phyloP scores from a whole-genome alignment of 2,329 filamentous ascomycete genomes.

The Fusarium piperis region DNA sequence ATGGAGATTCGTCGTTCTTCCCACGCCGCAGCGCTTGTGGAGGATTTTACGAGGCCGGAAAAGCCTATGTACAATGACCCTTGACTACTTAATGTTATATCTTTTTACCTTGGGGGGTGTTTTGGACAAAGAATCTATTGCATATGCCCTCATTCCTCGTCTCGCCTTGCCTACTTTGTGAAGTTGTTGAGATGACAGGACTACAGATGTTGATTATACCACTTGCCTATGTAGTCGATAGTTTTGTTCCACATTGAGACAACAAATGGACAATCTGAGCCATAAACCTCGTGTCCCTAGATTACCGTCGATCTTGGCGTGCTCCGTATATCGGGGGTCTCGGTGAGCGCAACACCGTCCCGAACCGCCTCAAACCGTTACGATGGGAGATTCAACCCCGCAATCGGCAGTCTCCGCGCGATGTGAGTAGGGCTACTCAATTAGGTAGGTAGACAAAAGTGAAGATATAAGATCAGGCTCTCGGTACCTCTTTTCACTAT shows the following conservation, averaged over 20 bases:
- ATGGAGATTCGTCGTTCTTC: constrained; percentile 21
- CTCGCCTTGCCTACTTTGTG: neutral
- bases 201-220: neutral
- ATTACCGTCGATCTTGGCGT: neutral
- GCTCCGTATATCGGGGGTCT: constrained; percentile 7
- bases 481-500: neutral
- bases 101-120: constrained; percentile 41
- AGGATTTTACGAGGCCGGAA: constrained; percentile 43
- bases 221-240: neutral
- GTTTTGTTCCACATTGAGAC: neutral
- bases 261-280: neutral
- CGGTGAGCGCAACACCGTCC: constrained; percentile 8
- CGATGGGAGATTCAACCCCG: constrained; percentile 12
- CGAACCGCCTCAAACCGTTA: constrained; percentile 17
- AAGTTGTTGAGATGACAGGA: neutral
- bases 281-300: neutral
- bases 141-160: constrained; percentile 29
- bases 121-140: constrained; percentile 40
- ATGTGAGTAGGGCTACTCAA: neutral
- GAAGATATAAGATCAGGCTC: neutral
- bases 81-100: constrained; percentile 55
- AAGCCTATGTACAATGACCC: constrained; percentile 55
- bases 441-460: neutral
- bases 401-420: constrained; percentile 15
- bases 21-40: constrained; percentile 20